Conservation (phyloP, 2,329 filamentous ascomycete genomes). For the Periconia macrospinosa region DNA sequence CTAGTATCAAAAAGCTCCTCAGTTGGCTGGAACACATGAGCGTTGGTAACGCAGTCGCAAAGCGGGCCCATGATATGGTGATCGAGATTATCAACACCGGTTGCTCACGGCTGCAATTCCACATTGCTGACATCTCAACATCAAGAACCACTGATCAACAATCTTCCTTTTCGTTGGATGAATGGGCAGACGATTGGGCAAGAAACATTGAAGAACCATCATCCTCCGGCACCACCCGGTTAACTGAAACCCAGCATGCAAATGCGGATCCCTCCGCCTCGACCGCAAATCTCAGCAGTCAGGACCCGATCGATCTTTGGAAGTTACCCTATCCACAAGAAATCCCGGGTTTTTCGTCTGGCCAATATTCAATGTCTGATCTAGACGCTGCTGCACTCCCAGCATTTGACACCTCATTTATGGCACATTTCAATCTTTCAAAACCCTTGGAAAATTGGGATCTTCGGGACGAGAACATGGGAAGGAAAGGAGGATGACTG, state of each 20-base stretch:
- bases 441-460: neutral
- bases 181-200: neutral
- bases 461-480: too few relatives aligned
- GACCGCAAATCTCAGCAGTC: too few relatives aligned
- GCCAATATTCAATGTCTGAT: neutral
- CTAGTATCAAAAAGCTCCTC: constrained; percentile 28
- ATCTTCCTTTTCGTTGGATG: neutral
- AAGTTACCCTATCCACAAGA: neutral
- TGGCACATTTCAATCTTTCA: constrained; percentile 9
- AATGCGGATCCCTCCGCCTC: too few relatives aligned
- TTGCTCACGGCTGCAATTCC: neutral
- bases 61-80: constrained; percentile 27
- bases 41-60: constrained; percentile 24
- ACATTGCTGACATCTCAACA: neutral
- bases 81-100: constrained; percentile 7
- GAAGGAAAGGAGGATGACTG: too few relatives aligned
- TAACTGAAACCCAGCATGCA: too few relatives aligned
- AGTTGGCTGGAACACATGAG: constrained; percentile 36
- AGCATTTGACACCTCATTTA: constrained; percentile 12
- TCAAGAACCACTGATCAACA: constrained; percentile 3
- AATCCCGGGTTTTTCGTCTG: neutral
- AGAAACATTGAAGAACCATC: neutral
- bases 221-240: too few relatives aligned
- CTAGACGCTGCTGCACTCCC: constrained; percentile 3
- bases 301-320: neutral